These are phyloP conservation scores for Sphagnum magellanicum DNA, from an alignment of 228 moss, liverwort and hornwort genomes.

Conservation along the genomic window DNA sequence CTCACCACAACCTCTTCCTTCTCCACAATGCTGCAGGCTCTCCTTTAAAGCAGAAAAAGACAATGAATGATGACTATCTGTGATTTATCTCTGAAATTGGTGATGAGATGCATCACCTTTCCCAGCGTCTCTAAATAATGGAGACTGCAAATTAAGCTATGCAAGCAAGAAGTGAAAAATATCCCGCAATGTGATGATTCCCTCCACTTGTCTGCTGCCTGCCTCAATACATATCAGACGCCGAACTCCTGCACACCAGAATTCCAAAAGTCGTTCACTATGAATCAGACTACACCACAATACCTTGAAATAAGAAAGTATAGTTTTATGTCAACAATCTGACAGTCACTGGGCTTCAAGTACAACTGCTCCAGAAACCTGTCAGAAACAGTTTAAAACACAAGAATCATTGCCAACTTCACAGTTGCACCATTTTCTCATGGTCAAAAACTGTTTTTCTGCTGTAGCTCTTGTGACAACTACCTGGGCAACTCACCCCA, in stretches of 20 bases:
- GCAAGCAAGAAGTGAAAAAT: conserved; percentile 85
- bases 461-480: not conserved
- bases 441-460: not conserved
- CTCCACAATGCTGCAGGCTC: not conserved
- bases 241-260: conserved; percentile 49
- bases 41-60: not conserved
- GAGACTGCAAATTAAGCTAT: not conserved
- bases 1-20: not conserved
- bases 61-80: not conserved
- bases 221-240: conserved; percentile 96
- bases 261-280: no score
- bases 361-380: conserved; percentile 4
- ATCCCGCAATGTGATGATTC: conserved; percentile 89
- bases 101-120: not conserved
- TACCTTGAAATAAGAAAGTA: no score
- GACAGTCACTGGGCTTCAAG: no score
- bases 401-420: not conserved
- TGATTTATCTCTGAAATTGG: not conserved
- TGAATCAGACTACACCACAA: no score
- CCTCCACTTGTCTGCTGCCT: conserved; percentile 88
- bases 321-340: no score
- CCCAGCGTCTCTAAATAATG: not conserved
- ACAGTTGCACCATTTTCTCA: not conserved
- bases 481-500: not conserved
- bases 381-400: not conserved